Base-by-base conservation (phyloP, 495 filamentous ascomycete species). In the Tuber borchii region DNA sequence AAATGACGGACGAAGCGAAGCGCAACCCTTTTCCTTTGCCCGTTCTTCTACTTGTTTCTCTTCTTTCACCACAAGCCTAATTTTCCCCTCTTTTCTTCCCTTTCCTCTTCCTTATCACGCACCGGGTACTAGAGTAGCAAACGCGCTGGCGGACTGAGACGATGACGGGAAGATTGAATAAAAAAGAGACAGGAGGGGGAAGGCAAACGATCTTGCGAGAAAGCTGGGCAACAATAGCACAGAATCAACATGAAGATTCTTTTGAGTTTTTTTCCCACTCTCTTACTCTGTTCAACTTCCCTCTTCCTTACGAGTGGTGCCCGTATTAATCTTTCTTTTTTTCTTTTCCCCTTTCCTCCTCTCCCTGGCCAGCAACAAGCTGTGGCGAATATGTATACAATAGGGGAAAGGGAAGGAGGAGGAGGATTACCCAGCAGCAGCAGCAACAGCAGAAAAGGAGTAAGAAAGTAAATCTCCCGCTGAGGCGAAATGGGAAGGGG, bases 241-340 rank as follows among this genome's bases (percentile, higher is more conserved):
- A 70, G 39, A 77, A 78, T 78, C 77, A 78, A 78, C 77, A 78
- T 78, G 77, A 78, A 77, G 22, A 65, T 48, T 71, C 75, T 71
- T 71, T 65, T 34, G 31, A 65, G 56, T 65, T 65, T 17, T 17
- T 19, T 4, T 34, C 14, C 26, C 56, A 65, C 56, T 34, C 42
- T 37, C 72, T 42, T 51, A 0, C 45, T 61, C 56, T 7, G 26
- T 31, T 17, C 56, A 17, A 65, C 37, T 71, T 71, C 61, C 61
- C 51, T 45, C 65, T n/a, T n/a, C 48, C 48, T 12, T 56, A 56
- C 48, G n/a, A 56, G 8, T 26, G 9, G 74, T 78, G 40, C 75
- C 70, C 37, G 43, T 70, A 71, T 69, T 46, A 17, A 44, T 70
- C 46, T 40, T 43, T 43, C 42, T 48, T 71, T 43, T 45, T 43